A percentile compares a stretch with the other conserved stretches of the same genome.
Evolutionary conservation across 371 early-diverging fungal genomes (phyloP).

Genomic region (Lichtheimia hyalospora): DNA sequence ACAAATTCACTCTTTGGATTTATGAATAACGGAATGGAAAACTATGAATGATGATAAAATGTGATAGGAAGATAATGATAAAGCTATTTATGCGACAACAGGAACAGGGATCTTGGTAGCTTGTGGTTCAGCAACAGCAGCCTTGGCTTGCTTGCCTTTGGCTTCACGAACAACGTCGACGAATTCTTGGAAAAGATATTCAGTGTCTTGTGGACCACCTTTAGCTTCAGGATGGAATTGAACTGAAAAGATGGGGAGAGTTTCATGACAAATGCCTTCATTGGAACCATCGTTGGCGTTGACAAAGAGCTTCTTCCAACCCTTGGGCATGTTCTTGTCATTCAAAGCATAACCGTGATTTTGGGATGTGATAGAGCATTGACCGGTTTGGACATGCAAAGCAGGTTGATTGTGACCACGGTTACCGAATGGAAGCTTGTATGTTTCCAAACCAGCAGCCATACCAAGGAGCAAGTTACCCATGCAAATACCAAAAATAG

Average conservation of each 20-base stretch:
- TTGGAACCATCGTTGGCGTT: constrained; percentile 96
- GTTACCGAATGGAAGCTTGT: constrained; percentile 94
- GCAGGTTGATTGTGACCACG: constrained; percentile 97
- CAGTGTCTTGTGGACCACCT: constrained; percentile 94
- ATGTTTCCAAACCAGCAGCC: constrained; percentile 83
- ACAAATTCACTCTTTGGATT: no score
- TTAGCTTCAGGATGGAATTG: constrained; percentile 98
- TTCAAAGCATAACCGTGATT: constrained; percentile 94
- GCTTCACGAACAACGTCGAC: constrained; percentile 14
- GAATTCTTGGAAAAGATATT: constrained; percentile 83
- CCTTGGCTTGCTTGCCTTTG: constrained; percentile 8
- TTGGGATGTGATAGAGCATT: constrained; percentile 92
- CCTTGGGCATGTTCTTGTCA: constrained; percentile 61
- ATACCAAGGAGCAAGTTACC: constrained; percentile 90
- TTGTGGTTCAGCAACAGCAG: not conserved
- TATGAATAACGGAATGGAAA: not conserved
- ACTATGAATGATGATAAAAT: not conserved
- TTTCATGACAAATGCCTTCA: constrained; percentile 85
- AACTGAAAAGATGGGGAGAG: constrained; percentile 77
- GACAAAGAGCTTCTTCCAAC: constrained; percentile 83
- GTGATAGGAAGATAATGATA: not conserved
- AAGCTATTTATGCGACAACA: not conserved
- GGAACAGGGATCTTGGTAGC: not conserved
- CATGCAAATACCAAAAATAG: constrained; percentile 98
- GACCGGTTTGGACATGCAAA: constrained; percentile 67